phyloP scores from a whole-genome alignment of 345 rosid species.

The Turnera subulata region DNA sequence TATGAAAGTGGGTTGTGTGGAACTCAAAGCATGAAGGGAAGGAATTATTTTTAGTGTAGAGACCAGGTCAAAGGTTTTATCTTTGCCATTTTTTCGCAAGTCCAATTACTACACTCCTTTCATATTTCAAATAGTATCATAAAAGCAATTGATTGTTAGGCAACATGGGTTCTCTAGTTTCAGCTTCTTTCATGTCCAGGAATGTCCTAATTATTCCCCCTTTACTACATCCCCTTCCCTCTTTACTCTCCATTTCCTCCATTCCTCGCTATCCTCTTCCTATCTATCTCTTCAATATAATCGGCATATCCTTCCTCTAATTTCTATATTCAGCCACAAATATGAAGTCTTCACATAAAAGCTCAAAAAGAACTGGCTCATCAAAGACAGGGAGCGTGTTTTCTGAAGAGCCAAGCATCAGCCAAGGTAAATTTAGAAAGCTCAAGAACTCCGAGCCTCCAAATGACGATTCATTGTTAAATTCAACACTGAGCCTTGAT shows the following conservation, averaged over 20 bases:
- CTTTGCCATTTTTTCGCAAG: background rate
- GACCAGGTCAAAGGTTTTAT: slow-evolving; percentile 6
- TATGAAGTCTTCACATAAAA: slow-evolving; percentile 4
- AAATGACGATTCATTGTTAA: slow-evolving; percentile 4
- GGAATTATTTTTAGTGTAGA: too few species aligned
- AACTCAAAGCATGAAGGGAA: too few species aligned
- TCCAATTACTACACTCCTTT: background rate
- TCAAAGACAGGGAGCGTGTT: slow-evolving; percentile 17
- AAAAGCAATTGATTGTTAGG: background rate
- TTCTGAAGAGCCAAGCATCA: slow-evolving; percentile 19
- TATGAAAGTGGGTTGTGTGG: too few species aligned
- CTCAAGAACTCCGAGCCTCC: slow-evolving; percentile 21
- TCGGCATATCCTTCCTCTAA: background rate
- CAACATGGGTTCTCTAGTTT: background rate
- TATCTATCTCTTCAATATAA: background rate
- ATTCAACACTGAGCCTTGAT: background rate
- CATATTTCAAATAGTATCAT: background rate
- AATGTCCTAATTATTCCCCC: background rate
- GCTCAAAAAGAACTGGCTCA: slow-evolving; percentile 16
- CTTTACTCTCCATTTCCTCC: slow-evolving; percentile 14
- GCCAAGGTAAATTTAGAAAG: slow-evolving; percentile 21
- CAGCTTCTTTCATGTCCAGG: background rate
- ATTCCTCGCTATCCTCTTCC: slow-evolving; percentile 6
- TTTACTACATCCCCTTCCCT: background rate
- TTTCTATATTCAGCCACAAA: background rate